A percentile compares a stretch with the other conserved stretches of the same genome.
These are phyloP conservation scores for Penicillium angulare DNA, from an alignment of 495 filamentous ascomycete species.

Conservation along the genomic window DNA sequence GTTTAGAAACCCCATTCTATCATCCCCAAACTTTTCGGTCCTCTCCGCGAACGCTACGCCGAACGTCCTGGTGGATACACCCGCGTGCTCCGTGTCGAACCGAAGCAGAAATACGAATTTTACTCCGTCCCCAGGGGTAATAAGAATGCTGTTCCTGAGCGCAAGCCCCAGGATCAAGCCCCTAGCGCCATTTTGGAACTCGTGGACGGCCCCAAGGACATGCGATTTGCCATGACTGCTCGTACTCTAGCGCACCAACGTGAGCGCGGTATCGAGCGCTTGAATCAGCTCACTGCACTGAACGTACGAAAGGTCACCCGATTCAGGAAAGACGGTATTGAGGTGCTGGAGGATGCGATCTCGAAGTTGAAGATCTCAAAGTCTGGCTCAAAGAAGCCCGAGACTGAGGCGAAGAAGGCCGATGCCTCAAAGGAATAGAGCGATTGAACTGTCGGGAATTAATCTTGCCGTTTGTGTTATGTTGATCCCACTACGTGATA, in stretches of 20 bases:
- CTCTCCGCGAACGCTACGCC: constrained; percentile 74
- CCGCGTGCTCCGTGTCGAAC: constrained; percentile 84
- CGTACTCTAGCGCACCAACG: constrained; percentile 67
- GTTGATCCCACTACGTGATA: background rate
- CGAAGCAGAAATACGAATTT: constrained; percentile 44
- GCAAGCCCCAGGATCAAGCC: constrained; percentile 66
- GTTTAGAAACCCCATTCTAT: constrained; percentile 61
- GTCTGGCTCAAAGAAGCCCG: constrained; percentile 2
- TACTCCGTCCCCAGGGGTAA: constrained; percentile 18
- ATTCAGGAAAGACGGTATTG: constrained; percentile 66
- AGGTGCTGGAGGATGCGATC: constrained; percentile 70
- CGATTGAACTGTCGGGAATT: background rate
- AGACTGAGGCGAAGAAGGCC: constrained; percentile 6
- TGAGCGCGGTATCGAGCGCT: constrained; percentile 42
- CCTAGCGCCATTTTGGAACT: constrained; percentile 90
- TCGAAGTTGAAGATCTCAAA: constrained; percentile 47
- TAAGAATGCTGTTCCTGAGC: constrained; percentile 15
- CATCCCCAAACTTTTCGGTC: constrained; percentile 84
- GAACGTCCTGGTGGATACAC: constrained; percentile 91
- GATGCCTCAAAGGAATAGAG: background rate
- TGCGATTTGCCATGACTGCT: constrained; percentile 92
- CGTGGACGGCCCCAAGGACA: constrained; percentile 91
- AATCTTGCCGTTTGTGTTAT: background rate
- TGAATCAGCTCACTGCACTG: constrained; percentile 66
- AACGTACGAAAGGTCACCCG: constrained; percentile 86